These are phyloP conservation scores for Spirogloea muscicola DNA, from an alignment of 139 green algal species.

Conservation along the genomic window DNA sequence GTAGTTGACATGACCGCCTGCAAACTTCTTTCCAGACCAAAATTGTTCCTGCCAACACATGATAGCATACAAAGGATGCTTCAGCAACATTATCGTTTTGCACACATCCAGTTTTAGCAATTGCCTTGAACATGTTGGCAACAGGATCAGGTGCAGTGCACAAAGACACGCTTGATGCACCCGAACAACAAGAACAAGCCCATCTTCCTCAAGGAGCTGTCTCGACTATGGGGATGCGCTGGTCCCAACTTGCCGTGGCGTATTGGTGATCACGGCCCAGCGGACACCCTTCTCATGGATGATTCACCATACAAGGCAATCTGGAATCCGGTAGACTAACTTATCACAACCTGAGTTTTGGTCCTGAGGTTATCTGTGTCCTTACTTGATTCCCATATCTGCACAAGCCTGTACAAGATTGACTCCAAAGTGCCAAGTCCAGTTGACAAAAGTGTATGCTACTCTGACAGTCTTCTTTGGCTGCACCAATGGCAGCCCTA, in stretches of 20 bases:
- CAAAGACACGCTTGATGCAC: conserved; percentile 37
- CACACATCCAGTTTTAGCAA: too few species aligned
- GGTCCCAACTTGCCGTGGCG: not conserved
- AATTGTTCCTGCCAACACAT: too few species aligned
- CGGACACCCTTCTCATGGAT: conserved; percentile 50
- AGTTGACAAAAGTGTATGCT: too few species aligned
- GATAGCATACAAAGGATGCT: too few species aligned
- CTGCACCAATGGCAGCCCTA: not conserved
- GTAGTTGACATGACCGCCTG: too few species aligned
- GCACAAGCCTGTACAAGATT: conserved; percentile 1
- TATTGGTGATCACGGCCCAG: conserved; percentile 21
- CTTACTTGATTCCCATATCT: not conserved
- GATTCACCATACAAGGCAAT: conserved; percentile 47
- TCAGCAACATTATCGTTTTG: too few species aligned
- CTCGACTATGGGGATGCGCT: conserved; percentile 23
- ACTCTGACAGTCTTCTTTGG: not conserved
- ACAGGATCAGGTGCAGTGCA: conserved; percentile 39
- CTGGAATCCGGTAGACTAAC: conserved; percentile 26
- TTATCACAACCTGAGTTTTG: not conserved
- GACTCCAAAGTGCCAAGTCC: too few species aligned
- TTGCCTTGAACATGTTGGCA: not conserved
- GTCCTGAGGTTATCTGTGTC: not conserved
- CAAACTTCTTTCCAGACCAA: too few species aligned
- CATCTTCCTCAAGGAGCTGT: conserved; percentile 51
- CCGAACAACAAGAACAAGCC: conserved; percentile 44